Base-by-base conservation (phyloP, 345 rosid species). In the Sisymbrium altissimum region DNA sequence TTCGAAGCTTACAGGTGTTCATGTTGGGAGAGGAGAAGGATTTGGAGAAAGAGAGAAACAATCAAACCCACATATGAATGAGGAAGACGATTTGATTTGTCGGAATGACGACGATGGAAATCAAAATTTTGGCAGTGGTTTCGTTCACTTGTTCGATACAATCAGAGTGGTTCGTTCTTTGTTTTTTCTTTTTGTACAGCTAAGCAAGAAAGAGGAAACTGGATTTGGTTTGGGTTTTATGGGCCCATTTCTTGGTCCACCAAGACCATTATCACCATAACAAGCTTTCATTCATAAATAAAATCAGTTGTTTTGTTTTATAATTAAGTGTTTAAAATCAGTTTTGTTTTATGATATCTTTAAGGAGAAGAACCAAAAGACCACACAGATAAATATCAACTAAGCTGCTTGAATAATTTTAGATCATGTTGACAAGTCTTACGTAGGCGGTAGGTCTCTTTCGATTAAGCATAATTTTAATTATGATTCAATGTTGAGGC, bases 1-100 rank as follows among this genome's bases (percentile, higher is more conserved):
- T 44, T 18, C 43, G 46, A 61, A 49, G 63, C 76, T 72, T 72
- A 72, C 76, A 72, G 41, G 76, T 63, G 63, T 53, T 52, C 76
- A 72, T 72, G 54, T 55, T 52, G 25, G 45, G 54, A 46, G 13
- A 57, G 10, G 41, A 44, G 21, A 44, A 41, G 39, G 45, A 32
- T 18, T 56, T 3, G 54, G 54, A 36, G 18, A 1, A 23, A 23
- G 25, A 23, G 25, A 23, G 25, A 3, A 23, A 23, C 25, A 57
- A 25, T 23, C 33, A 0, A 59, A 59, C 59, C 67, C 3, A 35
- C 39, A 55, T 29, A 50, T 48, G 68, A 71, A 71, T 62, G 68
- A 71, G 43, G 76, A 63, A 62, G 68, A 58, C 38, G 57, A 36
- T 36, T 2, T 36, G 12, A 36, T 36, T 36, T 36, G 40, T 9